phyloP scores from a whole-genome alignment of 108 stramenopile species.

The Stephanodiscus triporus region DNA sequence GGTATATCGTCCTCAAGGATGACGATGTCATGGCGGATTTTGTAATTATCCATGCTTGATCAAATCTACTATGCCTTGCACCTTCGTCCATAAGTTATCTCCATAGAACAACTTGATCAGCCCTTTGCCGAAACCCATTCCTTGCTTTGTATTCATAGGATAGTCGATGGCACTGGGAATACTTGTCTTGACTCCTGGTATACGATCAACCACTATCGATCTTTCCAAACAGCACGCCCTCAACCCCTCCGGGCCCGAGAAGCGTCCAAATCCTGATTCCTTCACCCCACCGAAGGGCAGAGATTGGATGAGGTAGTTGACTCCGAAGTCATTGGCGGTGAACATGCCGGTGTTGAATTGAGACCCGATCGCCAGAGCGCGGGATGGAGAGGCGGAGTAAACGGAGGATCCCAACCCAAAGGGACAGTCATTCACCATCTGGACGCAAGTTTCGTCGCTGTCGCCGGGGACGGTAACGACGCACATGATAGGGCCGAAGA shows the following conservation, averaged over 20 bases:
- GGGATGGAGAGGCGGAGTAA: slow-evolving; percentile 72
- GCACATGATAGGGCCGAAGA: slow-evolving; percentile 99
- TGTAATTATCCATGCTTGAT: slow-evolving; percentile 62
- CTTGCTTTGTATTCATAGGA: slow-evolving; percentile 78
- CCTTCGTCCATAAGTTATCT: slow-evolving; percentile 67
- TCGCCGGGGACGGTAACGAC: slow-evolving; percentile 88
- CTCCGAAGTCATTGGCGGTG: slow-evolving; percentile 97
- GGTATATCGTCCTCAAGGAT: too few species aligned
- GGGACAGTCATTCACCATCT: slow-evolving; percentile 83
- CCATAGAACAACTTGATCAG: slow-evolving; percentile 85
- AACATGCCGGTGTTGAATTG: slow-evolving; percentile 95
- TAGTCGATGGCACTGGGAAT: slow-evolving; percentile 90
- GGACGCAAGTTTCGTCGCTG: slow-evolving; percentile 83
- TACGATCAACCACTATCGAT: slow-evolving; percentile 85
- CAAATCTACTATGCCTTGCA: slow-evolving; percentile 71
- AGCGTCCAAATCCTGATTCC: slow-evolving; percentile 96
- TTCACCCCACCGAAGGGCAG: slow-evolving; percentile 99
- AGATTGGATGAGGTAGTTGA: slow-evolving; percentile 95
- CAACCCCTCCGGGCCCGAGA: slow-evolving; percentile 98
- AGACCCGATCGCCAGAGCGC: slow-evolving; percentile 84
- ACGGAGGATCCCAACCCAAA: slow-evolving; percentile 96
- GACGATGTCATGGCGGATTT: too few species aligned
- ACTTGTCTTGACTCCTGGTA: slow-evolving; percentile 85
- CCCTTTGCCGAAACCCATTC: slow-evolving; percentile 73
- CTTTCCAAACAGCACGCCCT: slow-evolving; percentile 94